Evolutionary conservation across 148 eudicot genomes (phyloP).

Genomic region (Rhododendron williamsianum): DNA sequence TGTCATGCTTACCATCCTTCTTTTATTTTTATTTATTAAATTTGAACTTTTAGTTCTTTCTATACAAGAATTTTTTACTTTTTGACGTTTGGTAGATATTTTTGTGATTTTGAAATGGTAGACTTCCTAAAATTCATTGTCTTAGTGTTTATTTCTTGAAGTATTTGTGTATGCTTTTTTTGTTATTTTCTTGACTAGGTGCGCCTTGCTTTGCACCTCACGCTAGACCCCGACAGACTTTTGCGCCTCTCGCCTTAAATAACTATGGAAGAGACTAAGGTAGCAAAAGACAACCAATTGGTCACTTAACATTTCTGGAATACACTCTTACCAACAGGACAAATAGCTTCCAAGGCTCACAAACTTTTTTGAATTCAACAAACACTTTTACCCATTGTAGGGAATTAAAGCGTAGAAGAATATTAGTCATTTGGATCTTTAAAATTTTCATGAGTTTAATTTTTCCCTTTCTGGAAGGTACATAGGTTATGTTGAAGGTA

Average conservation of each 20-base stretch:
- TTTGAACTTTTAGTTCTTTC: not conserved
- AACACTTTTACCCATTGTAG: not conserved
- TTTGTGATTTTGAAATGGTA: not conserved
- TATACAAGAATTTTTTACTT: not conserved
- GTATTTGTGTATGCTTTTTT: not conserved
- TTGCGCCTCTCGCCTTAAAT: not conserved
- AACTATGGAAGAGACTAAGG: not conserved
- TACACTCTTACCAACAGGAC: not conserved
- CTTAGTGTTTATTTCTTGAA: not conserved
- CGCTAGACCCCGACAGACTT: not conserved
- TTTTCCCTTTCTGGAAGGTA: not conserved
- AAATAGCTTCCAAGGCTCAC: not conserved
- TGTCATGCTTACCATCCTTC: not conserved
- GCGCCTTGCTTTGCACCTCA: not conserved
- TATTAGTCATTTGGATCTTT: not conserved
- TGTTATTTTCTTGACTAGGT: not conserved
- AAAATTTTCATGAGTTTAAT: not conserved
- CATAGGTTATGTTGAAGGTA: not conserved
- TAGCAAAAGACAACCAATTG: not conserved
- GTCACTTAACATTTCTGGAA: not conserved
- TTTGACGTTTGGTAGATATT: not conserved
- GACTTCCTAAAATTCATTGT: not conserved
- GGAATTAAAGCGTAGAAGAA: not conserved
- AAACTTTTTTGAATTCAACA: not conserved
- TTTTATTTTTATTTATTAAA: not conserved